phyloP scores from a whole-genome alignment of 805 yeast species.

The Scheffersomyces amazonensis region DNA sequence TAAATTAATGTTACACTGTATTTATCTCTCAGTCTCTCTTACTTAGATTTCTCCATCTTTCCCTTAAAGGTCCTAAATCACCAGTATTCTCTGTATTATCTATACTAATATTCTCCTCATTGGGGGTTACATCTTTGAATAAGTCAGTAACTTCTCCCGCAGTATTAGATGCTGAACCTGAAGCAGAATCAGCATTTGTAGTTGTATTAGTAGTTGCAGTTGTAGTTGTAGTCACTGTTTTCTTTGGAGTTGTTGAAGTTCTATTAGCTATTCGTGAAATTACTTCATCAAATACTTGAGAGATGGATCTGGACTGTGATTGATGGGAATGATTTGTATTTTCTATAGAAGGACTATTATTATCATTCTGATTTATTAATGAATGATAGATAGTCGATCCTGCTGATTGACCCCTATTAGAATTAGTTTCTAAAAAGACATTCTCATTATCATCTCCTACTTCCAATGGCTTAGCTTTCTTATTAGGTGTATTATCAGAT shows the following conservation, averaged over 20 bases:
- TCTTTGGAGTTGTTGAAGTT: not conserved
- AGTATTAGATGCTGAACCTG: too few species aligned
- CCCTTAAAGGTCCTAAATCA: slow-evolving; percentile 6
- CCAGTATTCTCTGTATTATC: slow-evolving; percentile 5
- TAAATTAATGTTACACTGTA: too few species aligned
- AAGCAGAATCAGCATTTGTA: not conserved
- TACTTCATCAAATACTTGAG: slow-evolving; percentile 31
- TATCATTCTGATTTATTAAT: slow-evolving; percentile 4
- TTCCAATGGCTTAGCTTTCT: slow-evolving; percentile 1
- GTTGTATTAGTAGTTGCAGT: not conserved
- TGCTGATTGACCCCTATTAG: slow-evolving; percentile 5
- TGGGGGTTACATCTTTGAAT: not conserved
- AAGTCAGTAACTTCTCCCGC: not conserved
- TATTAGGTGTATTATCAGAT: not conserved
- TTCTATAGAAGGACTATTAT: too few species aligned
- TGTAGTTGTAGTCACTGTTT: not conserved
- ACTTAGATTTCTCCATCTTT: slow-evolving; percentile 3
- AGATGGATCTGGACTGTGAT: slow-evolving; percentile 24
- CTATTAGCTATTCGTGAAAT: slow-evolving; percentile 2
- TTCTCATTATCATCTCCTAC: slow-evolving; percentile 23
- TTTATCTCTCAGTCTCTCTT: slow-evolving; percentile 4
- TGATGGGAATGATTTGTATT: slow-evolving; percentile 12
- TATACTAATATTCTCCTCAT: not conserved
- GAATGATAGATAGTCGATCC: slow-evolving; percentile 34
- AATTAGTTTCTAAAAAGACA: slow-evolving; percentile 28